Base-by-base conservation (phyloP, 192 early-diverging fungal species). In the Cladochytrium replicatum region DNA sequence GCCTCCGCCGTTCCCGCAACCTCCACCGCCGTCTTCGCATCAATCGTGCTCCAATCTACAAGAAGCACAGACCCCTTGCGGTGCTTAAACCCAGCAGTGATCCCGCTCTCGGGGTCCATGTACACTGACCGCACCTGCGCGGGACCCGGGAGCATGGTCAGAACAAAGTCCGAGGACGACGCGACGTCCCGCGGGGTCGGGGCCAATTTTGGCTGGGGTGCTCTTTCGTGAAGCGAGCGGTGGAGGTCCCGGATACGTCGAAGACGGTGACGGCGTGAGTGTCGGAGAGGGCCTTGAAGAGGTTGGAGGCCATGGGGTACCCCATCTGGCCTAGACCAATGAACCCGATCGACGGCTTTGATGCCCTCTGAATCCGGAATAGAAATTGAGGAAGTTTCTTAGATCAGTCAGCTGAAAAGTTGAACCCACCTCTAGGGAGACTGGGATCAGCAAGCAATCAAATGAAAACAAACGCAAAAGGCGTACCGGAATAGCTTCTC, bases 41-140 rank as follows among this genome's bases (percentile, higher is more conserved):
- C 92, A 48, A 98, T 94, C 6, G 95, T 96, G 50, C 85, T 88
- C 15, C 83, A 91, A 64, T 98, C 95, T 42, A 96, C 82, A 19
- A 90, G 71, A 4, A 74, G 6, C 9, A 48, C 48, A 45, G 53
- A 46, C 48, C n/a, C 2, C 31, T 24, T 22, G 5, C 27, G 52
- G 6, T 11, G 27, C 15, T 43, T 40, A 7, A 84, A n/a, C 0
- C 66, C 78, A 19, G 74, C 41, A 31, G 83, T 15, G 4, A 89
- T 51, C 15, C 87, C 83, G 29, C 77, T 57, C 50, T 72, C 62
- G 24, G n/a, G n/a, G n/a, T 83, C 86, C 31, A 89, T 72, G 69
- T 94, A 98, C 13, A 89, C 92, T 15, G 68, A 46, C 42, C 77
- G 63, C 5, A 96, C 91, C 47, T 93, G 86, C 19, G 72, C 54